Conservation (phyloP, 345 rosid species). For the Rhizophora apiculata region DNA sequence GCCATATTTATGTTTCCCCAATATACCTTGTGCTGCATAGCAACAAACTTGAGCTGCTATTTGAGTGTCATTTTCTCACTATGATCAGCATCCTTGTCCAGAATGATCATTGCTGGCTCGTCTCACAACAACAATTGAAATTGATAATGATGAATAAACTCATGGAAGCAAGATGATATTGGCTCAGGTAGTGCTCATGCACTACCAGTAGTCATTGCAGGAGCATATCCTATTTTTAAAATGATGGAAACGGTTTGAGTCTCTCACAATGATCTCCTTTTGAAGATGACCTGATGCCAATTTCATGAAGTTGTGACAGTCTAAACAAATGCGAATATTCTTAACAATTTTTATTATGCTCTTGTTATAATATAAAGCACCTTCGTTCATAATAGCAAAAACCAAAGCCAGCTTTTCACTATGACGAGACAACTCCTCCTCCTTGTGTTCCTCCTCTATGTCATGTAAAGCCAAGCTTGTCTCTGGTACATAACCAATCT, state of each 20-base stretch:
- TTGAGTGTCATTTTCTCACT: too few species aligned
- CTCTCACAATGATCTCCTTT: slow-evolving; percentile 72
- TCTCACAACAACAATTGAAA: too few species aligned
- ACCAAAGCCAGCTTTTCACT: slow-evolving; percentile 87
- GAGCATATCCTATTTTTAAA: slow-evolving; percentile 61
- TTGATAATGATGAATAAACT: neutral
- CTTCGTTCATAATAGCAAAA: slow-evolving; percentile 50
- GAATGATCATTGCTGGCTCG: too few species aligned
- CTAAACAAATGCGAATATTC: slow-evolving; percentile 77
- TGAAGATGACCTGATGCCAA: slow-evolving; percentile 56
- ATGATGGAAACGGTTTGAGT: slow-evolving; percentile 82
- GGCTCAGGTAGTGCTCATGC: neutral
- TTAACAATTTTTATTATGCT: slow-evolving; percentile 58
- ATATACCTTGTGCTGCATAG: too few species aligned
- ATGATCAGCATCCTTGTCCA: too few species aligned
- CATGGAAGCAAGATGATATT: neutral
- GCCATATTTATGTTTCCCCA: too few species aligned
- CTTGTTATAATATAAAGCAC: slow-evolving; percentile 18
- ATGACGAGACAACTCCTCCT: slow-evolving; percentile 63
- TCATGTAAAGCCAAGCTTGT: slow-evolving; percentile 65
- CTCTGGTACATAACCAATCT: slow-evolving; percentile 69
- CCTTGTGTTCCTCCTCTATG: slow-evolving; percentile 70
- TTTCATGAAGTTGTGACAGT: slow-evolving; percentile 93
- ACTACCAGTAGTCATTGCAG: slow-evolving; percentile 80
- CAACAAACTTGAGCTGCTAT: too few species aligned